Conservation (phyloP, 371 early-diverging fungal genomes). For the Mortierella sp. region DNA sequence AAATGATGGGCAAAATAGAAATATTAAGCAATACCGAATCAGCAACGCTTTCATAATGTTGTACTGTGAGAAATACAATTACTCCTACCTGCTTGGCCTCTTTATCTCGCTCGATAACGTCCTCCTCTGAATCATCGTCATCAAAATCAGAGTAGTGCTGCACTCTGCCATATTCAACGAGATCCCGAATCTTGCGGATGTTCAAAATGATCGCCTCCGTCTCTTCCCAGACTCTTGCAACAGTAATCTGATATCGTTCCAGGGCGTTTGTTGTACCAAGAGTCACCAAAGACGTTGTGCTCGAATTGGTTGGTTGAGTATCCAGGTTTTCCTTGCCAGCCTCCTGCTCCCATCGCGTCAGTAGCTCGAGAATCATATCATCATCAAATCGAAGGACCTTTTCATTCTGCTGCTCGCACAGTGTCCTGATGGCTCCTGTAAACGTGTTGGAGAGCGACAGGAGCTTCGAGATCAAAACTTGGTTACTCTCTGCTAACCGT, state of each 20-base stretch:
- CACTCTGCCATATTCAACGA: slow-evolving; percentile 43
- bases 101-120: slow-evolving; percentile 26
- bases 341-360: slow-evolving; percentile 52
- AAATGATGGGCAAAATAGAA: neutral
- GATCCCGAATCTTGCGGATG: slow-evolving; percentile 46
- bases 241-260: slow-evolving; percentile 46
- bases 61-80: neutral
- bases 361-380: slow-evolving; percentile 38
- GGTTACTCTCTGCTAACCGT: slow-evolving; percentile 21
- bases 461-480: slow-evolving; percentile 33
- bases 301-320: slow-evolving; percentile 10
- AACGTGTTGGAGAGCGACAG: slow-evolving; percentile 29
- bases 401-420: slow-evolving; percentile 55
- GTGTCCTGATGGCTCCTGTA: slow-evolving; percentile 31
- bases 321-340: slow-evolving; percentile 24
- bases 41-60: neutral
- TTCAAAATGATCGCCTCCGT: slow-evolving; percentile 35
- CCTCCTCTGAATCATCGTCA: slow-evolving; percentile 50
- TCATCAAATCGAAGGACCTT: slow-evolving; percentile 52
- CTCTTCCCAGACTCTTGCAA: slow-evolving; percentile 46
- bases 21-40: neutral
- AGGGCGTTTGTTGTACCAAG: slow-evolving; percentile 47
- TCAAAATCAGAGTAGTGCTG: slow-evolving; percentile 37
- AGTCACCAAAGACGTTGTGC: slow-evolving; percentile 39
- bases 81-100: slow-evolving; percentile 24